Percentiles rank a stretch among this genome's conserved stretches.
These are phyloP conservation scores for Cicer chorassanicum DNA, from an alignment of 306 rosid species.

Conservation along the genomic window DNA sequence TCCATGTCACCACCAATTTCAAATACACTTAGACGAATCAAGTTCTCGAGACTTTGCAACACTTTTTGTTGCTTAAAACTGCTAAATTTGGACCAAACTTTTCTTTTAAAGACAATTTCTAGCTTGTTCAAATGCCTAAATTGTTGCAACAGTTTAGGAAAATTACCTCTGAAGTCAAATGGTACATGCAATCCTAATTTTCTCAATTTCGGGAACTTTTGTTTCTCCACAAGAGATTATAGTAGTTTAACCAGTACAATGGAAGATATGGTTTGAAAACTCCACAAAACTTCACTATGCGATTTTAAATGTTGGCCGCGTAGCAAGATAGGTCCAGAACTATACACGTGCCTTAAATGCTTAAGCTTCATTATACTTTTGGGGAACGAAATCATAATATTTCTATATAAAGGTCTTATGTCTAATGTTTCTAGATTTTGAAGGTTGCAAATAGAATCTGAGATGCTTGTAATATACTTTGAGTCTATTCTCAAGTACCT, in stretches of 20 bases:
- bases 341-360: slow-evolving; percentile 22
- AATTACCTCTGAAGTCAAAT: neutral
- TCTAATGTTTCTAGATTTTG: slow-evolving; percentile 34
- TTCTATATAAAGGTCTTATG: neutral
- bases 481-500: slow-evolving; percentile 37
- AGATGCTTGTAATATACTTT: neutral
- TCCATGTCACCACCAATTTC: neutral
- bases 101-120: accelerated
- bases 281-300: slow-evolving; percentile 22
- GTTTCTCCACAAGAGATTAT: neutral
- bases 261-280: slow-evolving; percentile 24
- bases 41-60: neutral
- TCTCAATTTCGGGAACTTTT: neutral
- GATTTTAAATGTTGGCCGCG: neutral
- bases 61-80: neutral
- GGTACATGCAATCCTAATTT: neutral
- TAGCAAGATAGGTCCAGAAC: neutral
- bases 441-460: slow-evolving; percentile 41
- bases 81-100: neutral
- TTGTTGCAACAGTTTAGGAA: neutral
- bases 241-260: neutral
- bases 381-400: neutral
- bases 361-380: slow-evolving; percentile 8
- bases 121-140: slow-evolving; percentile 25
- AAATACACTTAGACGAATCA: neutral